These are phyloP conservation scores for Hypoxylon fuscum DNA, from an alignment of 495 filamentous ascomycete species.

Conservation along the genomic window DNA sequence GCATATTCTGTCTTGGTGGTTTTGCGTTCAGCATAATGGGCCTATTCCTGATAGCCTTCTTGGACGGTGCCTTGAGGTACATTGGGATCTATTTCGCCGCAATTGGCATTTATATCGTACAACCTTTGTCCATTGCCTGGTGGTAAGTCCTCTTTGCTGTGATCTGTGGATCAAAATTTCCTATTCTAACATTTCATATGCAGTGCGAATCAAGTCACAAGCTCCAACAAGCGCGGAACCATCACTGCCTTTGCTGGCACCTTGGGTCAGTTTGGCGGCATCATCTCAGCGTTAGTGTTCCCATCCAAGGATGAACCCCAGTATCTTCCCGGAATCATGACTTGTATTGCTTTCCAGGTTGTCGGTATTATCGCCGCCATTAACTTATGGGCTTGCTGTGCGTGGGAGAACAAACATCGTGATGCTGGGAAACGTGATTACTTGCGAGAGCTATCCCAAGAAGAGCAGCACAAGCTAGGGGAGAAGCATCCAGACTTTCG, in stretches of 20 bases:
- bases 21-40: not conserved
- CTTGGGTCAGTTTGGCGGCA: conserved; percentile 74
- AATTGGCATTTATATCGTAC: conserved; percentile 7
- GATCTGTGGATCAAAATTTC: too few species aligned
- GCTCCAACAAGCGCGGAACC: conserved; percentile 73
- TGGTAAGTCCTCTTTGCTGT: too few species aligned
- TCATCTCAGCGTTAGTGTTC: conserved; percentile 70
- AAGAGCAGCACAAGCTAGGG: conserved; percentile 62
- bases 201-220: conserved; percentile 77
- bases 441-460: conserved; percentile 57
- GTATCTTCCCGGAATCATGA: conserved; percentile 48
- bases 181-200: conserved; percentile 49
- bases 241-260: conserved; percentile 76
- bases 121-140: conserved; percentile 3
- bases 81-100: conserved; percentile 1
- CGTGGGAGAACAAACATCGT: conserved; percentile 60
- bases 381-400: conserved; percentile 1
- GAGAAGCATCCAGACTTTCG: conserved; percentile 73
- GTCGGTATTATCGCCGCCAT: not conserved
- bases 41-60: not conserved
- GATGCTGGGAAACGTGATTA: conserved; percentile 65
- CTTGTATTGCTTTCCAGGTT: conserved; percentile 1
- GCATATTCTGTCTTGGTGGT: not conserved
- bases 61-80: not conserved
- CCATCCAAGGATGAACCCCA: conserved; percentile 62